Evolutionary conservation across 1,284 basidiomycete species (phyloP).

Genomic region (Anthracocystis setariae): DNA sequence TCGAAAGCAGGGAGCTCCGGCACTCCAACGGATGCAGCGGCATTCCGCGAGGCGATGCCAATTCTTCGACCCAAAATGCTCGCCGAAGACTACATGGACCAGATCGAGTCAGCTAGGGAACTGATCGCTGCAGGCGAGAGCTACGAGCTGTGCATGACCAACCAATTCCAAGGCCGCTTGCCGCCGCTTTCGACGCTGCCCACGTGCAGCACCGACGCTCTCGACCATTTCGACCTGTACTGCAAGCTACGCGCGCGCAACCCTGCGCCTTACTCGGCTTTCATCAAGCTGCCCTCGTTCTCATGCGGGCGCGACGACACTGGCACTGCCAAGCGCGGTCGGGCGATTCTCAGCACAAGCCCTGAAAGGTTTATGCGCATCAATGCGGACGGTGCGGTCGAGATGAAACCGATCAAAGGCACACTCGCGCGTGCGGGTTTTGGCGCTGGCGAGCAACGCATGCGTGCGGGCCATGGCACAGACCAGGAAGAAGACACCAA

Average conservation of each 20-base stretch:
- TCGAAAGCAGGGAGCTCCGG: background rate
- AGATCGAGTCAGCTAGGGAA: conserved; percentile 80
- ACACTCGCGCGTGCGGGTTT: conserved; percentile 69
- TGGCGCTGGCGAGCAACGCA: conserved; percentile 51
- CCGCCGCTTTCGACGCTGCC: conserved; percentile 16
- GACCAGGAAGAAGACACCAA: conserved; percentile 35
- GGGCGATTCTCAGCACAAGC: conserved; percentile 77
- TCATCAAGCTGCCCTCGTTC: conserved; percentile 77
- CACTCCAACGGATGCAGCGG: conserved; percentile 8
- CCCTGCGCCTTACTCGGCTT: conserved; percentile 90
- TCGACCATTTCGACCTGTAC: conserved; percentile 60
- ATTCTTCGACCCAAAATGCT: conserved; percentile 21
- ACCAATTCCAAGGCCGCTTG: conserved; percentile 71
- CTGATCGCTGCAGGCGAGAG: conserved; percentile 85
- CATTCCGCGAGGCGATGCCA: conserved; percentile 37
- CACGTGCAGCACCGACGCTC: conserved; percentile 16
- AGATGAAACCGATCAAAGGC: conserved; percentile 95
- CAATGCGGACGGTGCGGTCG: conserved; percentile 75
- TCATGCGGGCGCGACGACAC: background rate
- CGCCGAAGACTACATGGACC: conserved; percentile 75
- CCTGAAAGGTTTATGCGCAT: conserved; percentile 95
- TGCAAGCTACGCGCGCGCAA: conserved; percentile 73
- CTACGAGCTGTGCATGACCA: conserved; percentile 96
- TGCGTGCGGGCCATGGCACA: conserved; percentile 28
- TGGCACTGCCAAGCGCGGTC: conserved; percentile 68